Evolutionary conservation across 129 eudicot genomes (phyloP).

Genomic region (Ambrosia artemisiifolia): DNA sequence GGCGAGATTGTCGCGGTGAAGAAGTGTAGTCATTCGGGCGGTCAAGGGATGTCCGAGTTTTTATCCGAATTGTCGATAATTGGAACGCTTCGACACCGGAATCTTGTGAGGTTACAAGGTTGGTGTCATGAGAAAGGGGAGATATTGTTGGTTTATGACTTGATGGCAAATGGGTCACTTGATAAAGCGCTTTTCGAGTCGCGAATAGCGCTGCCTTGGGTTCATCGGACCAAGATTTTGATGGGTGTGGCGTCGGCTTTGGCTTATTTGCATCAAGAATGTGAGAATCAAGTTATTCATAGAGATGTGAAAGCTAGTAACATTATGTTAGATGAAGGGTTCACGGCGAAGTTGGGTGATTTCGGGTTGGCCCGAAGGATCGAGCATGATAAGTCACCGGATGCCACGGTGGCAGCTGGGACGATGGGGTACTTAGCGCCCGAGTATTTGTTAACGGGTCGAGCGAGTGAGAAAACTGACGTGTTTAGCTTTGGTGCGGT

Average conservation of each 20-base stretch:
- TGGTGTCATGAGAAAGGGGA: conserved; percentile 98
- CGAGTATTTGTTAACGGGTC: conserved; percentile 79
- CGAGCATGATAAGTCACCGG: conserved; percentile 90
- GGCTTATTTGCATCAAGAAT: conserved; percentile 92
- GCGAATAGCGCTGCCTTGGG: conserved; percentile 60
- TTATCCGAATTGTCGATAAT: conserved; percentile 81
- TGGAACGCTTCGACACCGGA: conserved; percentile 88
- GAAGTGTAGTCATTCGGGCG: conserved; percentile 73
- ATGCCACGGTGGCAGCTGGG: conserved; percentile 88
- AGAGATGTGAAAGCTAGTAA: conserved; percentile 86
- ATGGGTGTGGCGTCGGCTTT: conserved; percentile 86
- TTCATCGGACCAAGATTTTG: conserved; percentile 61
- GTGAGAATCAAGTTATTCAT: conserved; percentile 86
- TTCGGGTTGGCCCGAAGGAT: conserved; percentile 79
- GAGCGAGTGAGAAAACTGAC: conserved; percentile 89
- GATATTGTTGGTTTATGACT: conserved; percentile 67
- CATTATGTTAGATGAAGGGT: conserved; percentile 94
- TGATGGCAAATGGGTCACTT: conserved; percentile 94
- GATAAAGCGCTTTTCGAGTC: conserved; percentile 91
- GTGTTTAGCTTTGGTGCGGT: conserved; percentile 93
- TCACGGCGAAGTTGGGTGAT: conserved; percentile 83
- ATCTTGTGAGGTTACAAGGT: conserved; percentile 86
- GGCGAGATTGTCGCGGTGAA: conserved; percentile 84
- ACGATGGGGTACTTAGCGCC: conserved; percentile 98
- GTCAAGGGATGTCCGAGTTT: conserved; percentile 87